Evolutionary conservation across 2,329 filamentous ascomycete species (phyloP), one percentile per base, ranked within the genome.

Genomic region (Exserohilum rostratum): DNA sequence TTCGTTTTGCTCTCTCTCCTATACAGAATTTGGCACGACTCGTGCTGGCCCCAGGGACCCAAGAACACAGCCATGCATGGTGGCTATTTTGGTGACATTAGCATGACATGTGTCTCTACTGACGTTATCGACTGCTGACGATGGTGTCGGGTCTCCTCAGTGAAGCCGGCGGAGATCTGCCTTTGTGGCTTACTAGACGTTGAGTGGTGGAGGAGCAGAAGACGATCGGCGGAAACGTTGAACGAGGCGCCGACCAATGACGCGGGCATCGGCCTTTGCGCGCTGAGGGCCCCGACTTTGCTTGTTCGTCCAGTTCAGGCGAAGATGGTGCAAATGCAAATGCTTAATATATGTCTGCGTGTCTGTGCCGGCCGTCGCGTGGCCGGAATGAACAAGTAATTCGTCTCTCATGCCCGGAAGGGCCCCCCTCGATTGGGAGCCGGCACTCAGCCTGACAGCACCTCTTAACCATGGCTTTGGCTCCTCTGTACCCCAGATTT

Each of bases 71-170:
- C n/a, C n/a, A n/a, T n/a, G n/a, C n/a, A n/a, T n/a, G n/a, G n/a
- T n/a, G n/a, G n/a, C n/a, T n/a, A n/a, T n/a, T n/a, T n/a, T n/a
- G n/a, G n/a, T n/a, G n/a, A n/a, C n/a, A n/a, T n/a, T 46, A 40
- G 42, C 34, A 56, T 20, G 39, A 45, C 40, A 34, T 17, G 27
- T 22, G 13, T 15, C 17, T 40, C 34, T 64, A 47, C 40, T 62
- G 59, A 50, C 51, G 57, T 61, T 55, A 31, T 52, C 38, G 53
- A 53, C 13, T 17, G 52, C 31, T 46, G 46, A 54, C 35, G 56
- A 37, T 46, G 47, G 47, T 39, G 40, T 56, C 65, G 65, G 65
- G 53, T 68, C 65, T 68, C 65, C 65, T 60, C 65, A 62, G 46
- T 54, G 44, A 46, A 55, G 39, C 65, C 60, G 60, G 50, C n/a